Conservation (phyloP, 2,329 filamentous ascomycete species). For the Hypoxylon sp. region DNA sequence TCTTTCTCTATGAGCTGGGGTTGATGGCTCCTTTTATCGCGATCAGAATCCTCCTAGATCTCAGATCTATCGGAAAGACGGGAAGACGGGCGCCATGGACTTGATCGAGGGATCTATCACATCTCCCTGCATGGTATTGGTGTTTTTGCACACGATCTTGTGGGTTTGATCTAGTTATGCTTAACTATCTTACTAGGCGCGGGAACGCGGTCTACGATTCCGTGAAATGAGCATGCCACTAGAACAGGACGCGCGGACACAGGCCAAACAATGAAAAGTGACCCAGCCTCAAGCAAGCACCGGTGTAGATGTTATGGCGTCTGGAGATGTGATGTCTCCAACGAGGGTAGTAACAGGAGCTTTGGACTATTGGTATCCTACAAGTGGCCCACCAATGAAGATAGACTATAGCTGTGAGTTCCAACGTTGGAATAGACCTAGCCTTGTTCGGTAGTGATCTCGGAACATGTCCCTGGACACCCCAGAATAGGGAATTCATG, state of each 20-base stretch:
- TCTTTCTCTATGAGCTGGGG: conserved; percentile 2
- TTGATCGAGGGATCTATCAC: conserved; percentile 18
- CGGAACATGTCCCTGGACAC: conserved; percentile 45
- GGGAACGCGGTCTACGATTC: conserved; percentile 39
- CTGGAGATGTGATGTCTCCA: conserved; percentile 21
- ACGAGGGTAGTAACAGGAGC: conserved; percentile 4
- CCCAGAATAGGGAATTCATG: conserved; percentile 49
- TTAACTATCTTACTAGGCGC: conserved; percentile 14
- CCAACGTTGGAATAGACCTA: conserved; percentile 41
- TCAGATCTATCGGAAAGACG: conserved; percentile 44
- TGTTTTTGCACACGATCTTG: conserved; percentile 7
- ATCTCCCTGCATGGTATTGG: conserved; percentile 12
- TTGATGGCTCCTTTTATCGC: conserved; percentile 22
- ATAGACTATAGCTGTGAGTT: conserved; percentile 9
- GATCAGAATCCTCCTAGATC: conserved; percentile 11
- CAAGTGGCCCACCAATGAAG: conserved; percentile 35
- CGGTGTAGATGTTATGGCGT: conserved; percentile 26
- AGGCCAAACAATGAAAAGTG: conserved; percentile 15
- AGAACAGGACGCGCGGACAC: conserved; percentile 13
- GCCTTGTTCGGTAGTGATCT: conserved; percentile 45
- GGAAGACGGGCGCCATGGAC: conserved; percentile 37
- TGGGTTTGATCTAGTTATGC: conserved; percentile 15
- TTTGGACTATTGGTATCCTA: conserved; percentile 12
- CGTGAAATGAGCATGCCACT: conserved; percentile 20
- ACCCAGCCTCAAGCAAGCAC: conserved; percentile 11